Percentiles rank a stretch among this genome's conserved stretches.
phyloP scores from a whole-genome alignment of 495 filamentous ascomycete species.

The Hyaloscypha bicolor region DNA sequence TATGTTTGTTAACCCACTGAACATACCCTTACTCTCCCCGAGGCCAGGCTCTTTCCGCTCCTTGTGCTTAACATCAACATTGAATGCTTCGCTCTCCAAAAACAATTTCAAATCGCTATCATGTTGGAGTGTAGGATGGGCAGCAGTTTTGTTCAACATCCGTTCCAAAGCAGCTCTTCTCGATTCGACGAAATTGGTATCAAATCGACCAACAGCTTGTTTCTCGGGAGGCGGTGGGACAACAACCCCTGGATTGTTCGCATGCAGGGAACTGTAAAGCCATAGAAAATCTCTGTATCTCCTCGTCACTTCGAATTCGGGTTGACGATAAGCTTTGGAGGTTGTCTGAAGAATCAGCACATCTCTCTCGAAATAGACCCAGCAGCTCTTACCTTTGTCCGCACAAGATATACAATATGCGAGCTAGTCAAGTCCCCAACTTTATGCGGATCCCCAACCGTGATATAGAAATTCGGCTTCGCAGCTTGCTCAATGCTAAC shows the following conservation, averaged over 20 bases:
- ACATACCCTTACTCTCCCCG: slow-evolving; percentile 89
- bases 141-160: slow-evolving; percentile 94
- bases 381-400: slow-evolving; percentile 71
- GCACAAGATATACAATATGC: slow-evolving; percentile 95
- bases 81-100: slow-evolving; percentile 93
- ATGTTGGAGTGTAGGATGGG: slow-evolving; percentile 88
- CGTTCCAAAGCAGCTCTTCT: slow-evolving; percentile 87
- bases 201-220: slow-evolving; percentile 94
- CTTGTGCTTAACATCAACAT: slow-evolving; percentile 95
- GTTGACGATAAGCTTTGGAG: slow-evolving; percentile 90
- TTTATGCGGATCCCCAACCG: slow-evolving; percentile 95
- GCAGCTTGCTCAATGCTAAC: slow-evolving; percentile 87
- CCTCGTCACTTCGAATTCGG: slow-evolving; percentile 88
- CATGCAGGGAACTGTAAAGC: slow-evolving; percentile 93
- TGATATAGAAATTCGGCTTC: slow-evolving; percentile 88
- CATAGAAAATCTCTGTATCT: slow-evolving; percentile 96
- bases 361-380: not conserved
- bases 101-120: slow-evolving; percentile 95
- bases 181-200: slow-evolving; percentile 94
- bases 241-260: slow-evolving; percentile 91
- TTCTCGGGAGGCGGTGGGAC: slow-evolving; percentile 97
- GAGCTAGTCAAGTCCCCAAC: slow-evolving; percentile 95
- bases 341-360: slow-evolving; percentile 63
- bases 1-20: slow-evolving; percentile 76
- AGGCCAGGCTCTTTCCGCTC: slow-evolving; percentile 86